phyloP scores from a whole-genome alignment of 192 early-diverging fungal species.

The Kappamyces sp. region DNA sequence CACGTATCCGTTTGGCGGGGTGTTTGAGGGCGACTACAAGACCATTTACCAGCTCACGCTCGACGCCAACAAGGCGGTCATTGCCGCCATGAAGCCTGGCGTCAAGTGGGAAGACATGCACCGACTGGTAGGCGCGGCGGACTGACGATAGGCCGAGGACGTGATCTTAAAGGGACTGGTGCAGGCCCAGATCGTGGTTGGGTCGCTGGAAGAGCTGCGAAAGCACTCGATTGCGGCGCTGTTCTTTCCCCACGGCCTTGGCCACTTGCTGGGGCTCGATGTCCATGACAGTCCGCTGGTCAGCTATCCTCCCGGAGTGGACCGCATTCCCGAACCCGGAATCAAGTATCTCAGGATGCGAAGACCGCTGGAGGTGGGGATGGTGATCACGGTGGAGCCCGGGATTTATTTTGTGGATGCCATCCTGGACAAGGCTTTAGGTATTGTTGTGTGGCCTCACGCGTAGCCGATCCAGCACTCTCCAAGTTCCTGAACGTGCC shows the following conservation, averaged over 20 bases:
- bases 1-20: constrained; percentile 72
- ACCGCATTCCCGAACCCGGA: constrained; percentile 64
- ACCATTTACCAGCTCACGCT: constrained; percentile 78
- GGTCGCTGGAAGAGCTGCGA: constrained; percentile 52
- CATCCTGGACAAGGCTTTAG: constrained; percentile 59
- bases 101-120: constrained; percentile 86
- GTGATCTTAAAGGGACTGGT: constrained; percentile 65
- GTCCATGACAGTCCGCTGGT: constrained; percentile 69
- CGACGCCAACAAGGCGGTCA: constrained; percentile 70
- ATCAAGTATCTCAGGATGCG: constrained; percentile 71
- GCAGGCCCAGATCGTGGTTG: constrained; percentile 58
- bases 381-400: constrained; percentile 91
- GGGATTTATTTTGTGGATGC: constrained; percentile 88
- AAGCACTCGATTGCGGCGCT: constrained; percentile 64
- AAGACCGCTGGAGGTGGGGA: constrained; percentile 64
- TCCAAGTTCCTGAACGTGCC: constrained; percentile 62
- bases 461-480: constrained; percentile 38
- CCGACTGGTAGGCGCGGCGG: constrained; percentile 19
- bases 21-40: constrained; percentile 62
- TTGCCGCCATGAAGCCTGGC: constrained; percentile 57
- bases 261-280: constrained; percentile 80
- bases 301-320: constrained; percentile 64
- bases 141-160: constrained; percentile 34
- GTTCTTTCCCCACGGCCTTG: constrained; percentile 90
- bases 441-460: not conserved